Evolutionary conservation across 169 alveolate genomes (phyloP).

Genomic region (Eimeria maxima): DNA sequence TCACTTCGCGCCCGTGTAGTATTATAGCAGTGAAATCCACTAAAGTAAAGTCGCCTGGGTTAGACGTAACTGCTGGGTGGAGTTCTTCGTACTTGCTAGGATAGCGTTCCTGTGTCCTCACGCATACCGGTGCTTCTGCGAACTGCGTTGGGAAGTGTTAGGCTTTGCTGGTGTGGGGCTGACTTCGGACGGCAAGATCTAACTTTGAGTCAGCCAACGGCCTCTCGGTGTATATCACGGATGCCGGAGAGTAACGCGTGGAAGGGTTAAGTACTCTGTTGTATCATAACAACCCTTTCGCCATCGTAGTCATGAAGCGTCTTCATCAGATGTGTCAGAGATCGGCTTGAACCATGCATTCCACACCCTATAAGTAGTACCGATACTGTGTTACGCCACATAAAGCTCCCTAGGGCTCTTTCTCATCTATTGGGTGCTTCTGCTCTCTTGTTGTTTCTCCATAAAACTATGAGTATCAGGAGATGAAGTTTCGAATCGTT

Average conservation of each 20-base stretch:
- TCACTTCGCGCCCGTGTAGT: no score
- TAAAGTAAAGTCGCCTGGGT: no score
- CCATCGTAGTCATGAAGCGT: neutral
- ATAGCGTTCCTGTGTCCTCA: no score
- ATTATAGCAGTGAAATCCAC: no score
- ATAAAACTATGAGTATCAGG: neutral
- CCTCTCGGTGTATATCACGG: neutral
- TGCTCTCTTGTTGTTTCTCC: neutral
- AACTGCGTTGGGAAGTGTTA: no score
- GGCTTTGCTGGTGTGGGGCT: no score
- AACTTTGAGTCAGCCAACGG: neutral
- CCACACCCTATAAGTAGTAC: neutral
- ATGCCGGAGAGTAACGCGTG: neutral
- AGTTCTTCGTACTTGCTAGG: no score
- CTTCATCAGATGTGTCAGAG: neutral
- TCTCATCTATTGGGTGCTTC: neutral
- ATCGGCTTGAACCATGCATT: neutral
- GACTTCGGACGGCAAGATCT: no score
- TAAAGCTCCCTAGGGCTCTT: neutral
- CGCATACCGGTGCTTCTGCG: no score
- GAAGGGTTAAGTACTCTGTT: neutral
- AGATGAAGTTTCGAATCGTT: neutral
- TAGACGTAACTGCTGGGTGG: no score
- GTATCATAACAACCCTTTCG: neutral
- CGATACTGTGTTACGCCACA: neutral